Base-by-base conservation (phyloP, 805 yeast genomes). In the Zygosaccharomyces kombuchaensis region DNA sequence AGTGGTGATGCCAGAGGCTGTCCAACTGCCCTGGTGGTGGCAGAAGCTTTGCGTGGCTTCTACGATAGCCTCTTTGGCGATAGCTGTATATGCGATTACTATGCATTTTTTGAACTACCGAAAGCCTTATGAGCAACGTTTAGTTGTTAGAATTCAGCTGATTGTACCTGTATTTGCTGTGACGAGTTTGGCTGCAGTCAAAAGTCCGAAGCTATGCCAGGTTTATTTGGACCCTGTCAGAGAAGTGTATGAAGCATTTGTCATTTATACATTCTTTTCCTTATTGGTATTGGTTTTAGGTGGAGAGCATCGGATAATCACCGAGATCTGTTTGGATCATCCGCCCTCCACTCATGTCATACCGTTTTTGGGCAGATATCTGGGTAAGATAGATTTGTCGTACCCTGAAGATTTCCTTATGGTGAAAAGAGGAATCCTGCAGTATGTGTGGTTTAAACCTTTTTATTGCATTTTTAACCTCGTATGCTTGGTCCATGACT, bases 381-480 rank as follows among this genome's bases (percentile, higher is more conserved):
- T 81, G 5, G 71, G 76, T 0, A 77, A 75, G 4, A 68, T 90
- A 19, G 96, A 91, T 63, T 83, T 93, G 26, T 81, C 91, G 1
- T 96, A 93, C 58, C 96, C 99, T 0, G 72, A 72, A 23, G 81
- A 87, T 3, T 87, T 89, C 60, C 67, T 91, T 47, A 68, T 68
- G 14, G 80, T 93, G 40, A 93, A 93, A 58, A 69, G 96, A 49
- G 91, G 95, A 1, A 82, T 93, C 6, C 68, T 93, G 41, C 99
- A 93, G 64, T 93, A 91, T 60, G 96, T 91, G 6, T 93, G 96
- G 96, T 64, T 90, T 48, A 90, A 95, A 58, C 97, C 97, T 0
- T 49, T 87, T 10, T 72, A 90, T n/a, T 83, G 89, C 48, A 48
- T 81, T 9, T 67, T n/a, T 71, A 75, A 21, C 61, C 77, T 19